phyloP scores from a whole-genome alignment of 2,329 filamentous ascomycete genomes.

The Botrytis tulipae region DNA sequence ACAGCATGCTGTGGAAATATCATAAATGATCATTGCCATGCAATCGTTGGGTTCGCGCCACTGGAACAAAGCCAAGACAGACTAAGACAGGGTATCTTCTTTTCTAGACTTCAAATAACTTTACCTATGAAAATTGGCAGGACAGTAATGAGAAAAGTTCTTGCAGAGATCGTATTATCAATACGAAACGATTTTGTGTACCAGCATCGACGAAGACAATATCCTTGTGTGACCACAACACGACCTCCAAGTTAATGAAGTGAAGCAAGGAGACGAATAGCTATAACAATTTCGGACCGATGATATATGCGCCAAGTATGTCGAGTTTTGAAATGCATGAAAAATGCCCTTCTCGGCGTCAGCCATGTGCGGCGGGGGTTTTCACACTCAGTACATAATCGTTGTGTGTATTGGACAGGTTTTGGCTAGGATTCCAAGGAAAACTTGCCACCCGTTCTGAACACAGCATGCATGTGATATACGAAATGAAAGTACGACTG shows the following conservation, averaged over 20 bases:
- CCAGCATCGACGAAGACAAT: background rate
- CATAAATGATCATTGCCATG: background rate
- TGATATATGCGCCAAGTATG: conserved; percentile 13
- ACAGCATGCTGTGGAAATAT: background rate
- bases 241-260: background rate
- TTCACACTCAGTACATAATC: background rate
- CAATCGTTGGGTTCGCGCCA: background rate
- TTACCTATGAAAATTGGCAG: background rate
- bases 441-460: background rate
- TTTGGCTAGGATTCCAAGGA: background rate
- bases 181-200: background rate
- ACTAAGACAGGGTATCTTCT: background rate
- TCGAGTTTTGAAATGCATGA: background rate
- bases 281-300: conserved; percentile 1
- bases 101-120: background rate
- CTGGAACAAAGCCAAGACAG: background rate
- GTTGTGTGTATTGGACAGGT: background rate
- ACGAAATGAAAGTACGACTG: background rate
- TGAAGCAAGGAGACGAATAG: background rate
- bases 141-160: background rate
- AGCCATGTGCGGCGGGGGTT: background rate
- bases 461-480: conserved; percentile 7
- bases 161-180: background rate
- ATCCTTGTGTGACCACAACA: background rate
- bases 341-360: background rate